Evolutionary conservation across 306 rosid species (phyloP), one percentile per base, ranked within the genome.

Genomic region (Prunus armeniaca): DNA sequence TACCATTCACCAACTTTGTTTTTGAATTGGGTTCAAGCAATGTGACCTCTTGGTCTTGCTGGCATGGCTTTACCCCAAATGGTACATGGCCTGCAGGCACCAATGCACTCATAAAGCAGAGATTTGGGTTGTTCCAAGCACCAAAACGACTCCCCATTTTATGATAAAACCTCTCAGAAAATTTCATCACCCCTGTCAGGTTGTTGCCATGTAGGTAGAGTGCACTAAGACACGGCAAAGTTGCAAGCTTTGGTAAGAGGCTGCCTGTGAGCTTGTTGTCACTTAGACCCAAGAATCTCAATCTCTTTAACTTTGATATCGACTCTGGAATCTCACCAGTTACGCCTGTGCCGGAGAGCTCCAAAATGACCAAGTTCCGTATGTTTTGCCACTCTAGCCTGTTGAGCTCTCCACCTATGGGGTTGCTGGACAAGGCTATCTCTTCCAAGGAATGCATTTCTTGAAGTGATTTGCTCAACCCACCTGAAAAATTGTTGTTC

Each of bases 101-200:
- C 75, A 65, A 75, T 72, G 80, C 88, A 77, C 74, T 69, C 14
- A 69, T 74, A 89, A 83, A 90, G 51, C 98, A 95, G 73, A 95
- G 91, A 83, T 89, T 84, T 2, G 98, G 91, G 68, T 95, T 95
- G 76, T 75, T 84, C 96, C 90, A 85, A 11, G 91, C 97, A 60
- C 97, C 93, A 82, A 94, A 94, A 64, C 97, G 88, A 73, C 93
- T 89, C 12, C 95, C 94, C 94, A 90, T 71, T 85, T 87, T 92
- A 22, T 79, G 78, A 65, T 88, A 88, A 82, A 95, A 91, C 82
- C 67, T 58, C 34, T 70, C 78, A 10, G 96, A 73, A 84, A 95
- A 95, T 71, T 86, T 73, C 74, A 95, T 77, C 82, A 80, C 85
- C 17, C 98, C 98, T 28, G 83, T 77, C 51, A 96, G 67, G 72